Base-by-base conservation (phyloP, 768 basidiomycete genomes). In the Termitomyces sp. region DNA sequence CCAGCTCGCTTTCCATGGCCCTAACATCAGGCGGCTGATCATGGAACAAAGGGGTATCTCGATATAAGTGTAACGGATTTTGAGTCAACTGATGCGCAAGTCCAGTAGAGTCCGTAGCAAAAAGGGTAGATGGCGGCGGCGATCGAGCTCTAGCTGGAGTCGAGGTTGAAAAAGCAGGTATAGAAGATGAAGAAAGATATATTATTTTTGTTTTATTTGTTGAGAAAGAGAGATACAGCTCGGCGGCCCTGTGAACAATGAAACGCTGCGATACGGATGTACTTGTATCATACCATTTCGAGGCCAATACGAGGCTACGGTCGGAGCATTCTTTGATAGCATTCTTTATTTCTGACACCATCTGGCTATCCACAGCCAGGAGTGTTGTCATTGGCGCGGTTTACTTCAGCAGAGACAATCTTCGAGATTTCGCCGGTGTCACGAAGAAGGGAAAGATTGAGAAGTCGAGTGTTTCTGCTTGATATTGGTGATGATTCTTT, bases 281-380 rank as follows among this genome's bases (percentile, higher is more conserved):
- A 14, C 16, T 16, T 26, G 8, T 64, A 3, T 28, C 78, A 58
- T 68, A 92, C 91, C 91, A 93, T 78, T 91, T 93, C 36, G 89
- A 81, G 55, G 91, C 88, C 32, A 82, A 77, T 16, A 76, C 70
- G 43, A 94, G 73, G 2, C 91, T 88, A 69, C 91, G 77, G 30
- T 89, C 86, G 18, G 87, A 77, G 64, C 91, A 93, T 67, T 93
- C 88, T 59, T 79, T 82, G 57, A 87, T 79, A 5, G 91, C 85
- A 43, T 70, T 71, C 30, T 87, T 78, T 55, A 94, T 68, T 26
- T 84, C 84, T 20, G 73, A 71, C n/a, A 84, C 74, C 53, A 82
- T 76, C 43, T 79, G 76, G n/a, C 64, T 62, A 66, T 88, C 82
- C 48, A 67, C 59, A 16, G 50, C 53, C 36, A 58, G 48, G 49